Conservation (phyloP, 352 stramenopile genomes). For the Phytopythium aichiense region DNA sequence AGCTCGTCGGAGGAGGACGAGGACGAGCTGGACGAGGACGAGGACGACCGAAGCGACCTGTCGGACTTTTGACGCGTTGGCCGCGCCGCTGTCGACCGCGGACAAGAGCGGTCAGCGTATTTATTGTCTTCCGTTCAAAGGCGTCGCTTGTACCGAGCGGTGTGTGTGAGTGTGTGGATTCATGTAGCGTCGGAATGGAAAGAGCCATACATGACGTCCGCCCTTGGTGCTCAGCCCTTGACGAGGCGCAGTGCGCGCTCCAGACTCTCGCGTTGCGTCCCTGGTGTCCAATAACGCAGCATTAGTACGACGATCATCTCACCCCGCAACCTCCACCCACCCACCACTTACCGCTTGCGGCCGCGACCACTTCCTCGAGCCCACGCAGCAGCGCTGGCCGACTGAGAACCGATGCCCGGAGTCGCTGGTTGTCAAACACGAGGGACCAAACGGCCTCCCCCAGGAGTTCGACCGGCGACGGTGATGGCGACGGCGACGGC, state of each 20-base stretch:
- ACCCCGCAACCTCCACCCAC: background rate
- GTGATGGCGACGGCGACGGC: background rate
- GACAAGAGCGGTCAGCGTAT: slow-evolving; percentile 2
- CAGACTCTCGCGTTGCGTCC: slow-evolving; percentile 11
- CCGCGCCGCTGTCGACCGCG: background rate
- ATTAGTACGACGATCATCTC: background rate
- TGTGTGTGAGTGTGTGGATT: background rate
- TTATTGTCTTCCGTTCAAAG: slow-evolving; percentile 5
- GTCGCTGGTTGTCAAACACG: slow-evolving; percentile 65
- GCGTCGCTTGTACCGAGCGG: background rate
- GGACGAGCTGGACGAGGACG: slow-evolving; percentile 36
- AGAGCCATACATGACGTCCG: background rate
- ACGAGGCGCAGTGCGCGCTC: slow-evolving; percentile 24
- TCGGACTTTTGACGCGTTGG: slow-evolving; percentile 6
- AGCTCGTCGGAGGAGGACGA: slow-evolving; percentile 45
- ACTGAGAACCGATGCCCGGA: slow-evolving; percentile 34
- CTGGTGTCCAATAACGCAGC: slow-evolving; percentile 3
- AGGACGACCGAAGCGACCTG: slow-evolving; percentile 19
- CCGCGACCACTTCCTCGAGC: slow-evolving; percentile 26
- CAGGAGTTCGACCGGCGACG: slow-evolving; percentile 17
- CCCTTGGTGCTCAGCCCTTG: slow-evolving; percentile 10
- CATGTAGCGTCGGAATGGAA: background rate
- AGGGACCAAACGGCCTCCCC: slow-evolving; percentile 47
- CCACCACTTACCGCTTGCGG: background rate
- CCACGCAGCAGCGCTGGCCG: slow-evolving; percentile 20